phyloP scores from a whole-genome alignment of 2,329 filamentous ascomycete species.

The Ascochyta viciae-villosae region DNA sequence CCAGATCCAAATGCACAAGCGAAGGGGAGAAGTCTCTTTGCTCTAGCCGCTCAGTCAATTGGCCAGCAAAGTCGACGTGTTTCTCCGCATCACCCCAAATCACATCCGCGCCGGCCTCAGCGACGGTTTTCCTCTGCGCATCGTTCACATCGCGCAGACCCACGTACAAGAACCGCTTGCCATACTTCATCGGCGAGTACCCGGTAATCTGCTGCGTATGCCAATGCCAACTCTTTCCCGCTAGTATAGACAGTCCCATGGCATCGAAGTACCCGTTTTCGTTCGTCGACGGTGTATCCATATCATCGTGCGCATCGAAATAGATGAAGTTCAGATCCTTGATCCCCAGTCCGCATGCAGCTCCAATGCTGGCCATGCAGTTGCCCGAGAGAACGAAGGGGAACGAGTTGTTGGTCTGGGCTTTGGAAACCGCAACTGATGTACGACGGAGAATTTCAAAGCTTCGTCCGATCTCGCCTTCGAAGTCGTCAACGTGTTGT shows the following conservation, averaged over 20 bases:
- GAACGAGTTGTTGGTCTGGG: slow-evolving; percentile 38
- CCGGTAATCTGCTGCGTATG: slow-evolving; percentile 42
- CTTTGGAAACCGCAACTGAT: slow-evolving; percentile 41
- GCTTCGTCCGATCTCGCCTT: slow-evolving; percentile 51
- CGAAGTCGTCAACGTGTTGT: slow-evolving; percentile 43
- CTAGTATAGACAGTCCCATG: slow-evolving; percentile 49
- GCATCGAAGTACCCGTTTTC: slow-evolving; percentile 50
- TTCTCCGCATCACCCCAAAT: slow-evolving; percentile 17
- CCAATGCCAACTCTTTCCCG: slow-evolving; percentile 44
- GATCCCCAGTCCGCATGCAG: slow-evolving; percentile 45
- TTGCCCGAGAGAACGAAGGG: slow-evolving; percentile 52
- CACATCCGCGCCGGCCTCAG: slow-evolving; percentile 32
- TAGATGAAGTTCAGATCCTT: slow-evolving; percentile 47
- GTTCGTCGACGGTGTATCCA: slow-evolving; percentile 47
- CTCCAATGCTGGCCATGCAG: slow-evolving; percentile 48
- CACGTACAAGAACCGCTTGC: slow-evolving; percentile 22
- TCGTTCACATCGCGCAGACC: slow-evolving; percentile 38
- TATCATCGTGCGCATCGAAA: slow-evolving; percentile 56
- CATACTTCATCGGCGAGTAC: slow-evolving; percentile 21
- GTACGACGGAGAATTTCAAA: slow-evolving; percentile 52
- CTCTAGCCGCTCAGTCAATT: slow-evolving; percentile 4
- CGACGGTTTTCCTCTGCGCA: slow-evolving; percentile 41
- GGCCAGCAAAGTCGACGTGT: slow-evolving; percentile 9
- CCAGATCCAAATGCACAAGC: slow-evolving; percentile 49
- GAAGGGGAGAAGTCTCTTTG: slow-evolving; percentile 16